A percentile compares a stretch with the other conserved stretches of the same genome.
phyloP scores from a whole-genome alignment of 2,329 filamentous ascomycete genomes.

The Chaetomiaceae sp. region DNA sequence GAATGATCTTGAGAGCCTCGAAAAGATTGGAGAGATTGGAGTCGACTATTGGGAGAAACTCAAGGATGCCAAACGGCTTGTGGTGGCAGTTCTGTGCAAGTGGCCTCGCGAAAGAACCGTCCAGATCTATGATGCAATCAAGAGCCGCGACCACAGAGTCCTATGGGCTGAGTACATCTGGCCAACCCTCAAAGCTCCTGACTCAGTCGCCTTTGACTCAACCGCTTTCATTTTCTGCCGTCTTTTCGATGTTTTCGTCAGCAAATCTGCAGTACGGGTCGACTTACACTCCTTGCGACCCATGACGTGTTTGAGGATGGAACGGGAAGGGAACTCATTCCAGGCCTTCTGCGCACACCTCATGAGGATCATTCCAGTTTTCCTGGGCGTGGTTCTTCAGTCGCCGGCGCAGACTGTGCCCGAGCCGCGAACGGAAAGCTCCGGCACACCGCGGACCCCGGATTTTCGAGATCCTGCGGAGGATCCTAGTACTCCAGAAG shows the following conservation, averaged over 20 bases:
- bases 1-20: constrained; percentile 11
- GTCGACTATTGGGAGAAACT: constrained; percentile 22
- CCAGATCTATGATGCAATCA: constrained; percentile 27
- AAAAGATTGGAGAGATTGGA: constrained; percentile 19
- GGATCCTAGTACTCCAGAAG: constrained; percentile 5
- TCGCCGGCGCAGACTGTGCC: constrained; percentile 4
- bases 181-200: constrained; percentile 16
- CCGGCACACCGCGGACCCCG: neutral
- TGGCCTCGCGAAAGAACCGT: constrained; percentile 22
- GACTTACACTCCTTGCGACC: neutral
- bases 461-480: constrained; percentile 13
- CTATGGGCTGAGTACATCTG: constrained; percentile 31
- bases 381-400: constrained; percentile 1
- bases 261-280: constrained; percentile 8
- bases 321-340: constrained; percentile 13
- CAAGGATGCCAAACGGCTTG: constrained; percentile 27
- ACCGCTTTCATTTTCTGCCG: constrained; percentile 17
- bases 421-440: neutral
- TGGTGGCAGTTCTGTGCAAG: constrained; percentile 30
- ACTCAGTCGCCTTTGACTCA: neutral
- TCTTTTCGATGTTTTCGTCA: constrained; percentile 26
- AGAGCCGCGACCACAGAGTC: constrained; percentile 10
- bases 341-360: constrained; percentile 24
- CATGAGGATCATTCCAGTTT: constrained; percentile 20
- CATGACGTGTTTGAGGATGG: constrained; percentile 9